Evolutionary conservation across 441 rosid genomes (phyloP), one percentile per base, ranked within the genome.

Genomic region (Eugenia klotzschiana): DNA sequence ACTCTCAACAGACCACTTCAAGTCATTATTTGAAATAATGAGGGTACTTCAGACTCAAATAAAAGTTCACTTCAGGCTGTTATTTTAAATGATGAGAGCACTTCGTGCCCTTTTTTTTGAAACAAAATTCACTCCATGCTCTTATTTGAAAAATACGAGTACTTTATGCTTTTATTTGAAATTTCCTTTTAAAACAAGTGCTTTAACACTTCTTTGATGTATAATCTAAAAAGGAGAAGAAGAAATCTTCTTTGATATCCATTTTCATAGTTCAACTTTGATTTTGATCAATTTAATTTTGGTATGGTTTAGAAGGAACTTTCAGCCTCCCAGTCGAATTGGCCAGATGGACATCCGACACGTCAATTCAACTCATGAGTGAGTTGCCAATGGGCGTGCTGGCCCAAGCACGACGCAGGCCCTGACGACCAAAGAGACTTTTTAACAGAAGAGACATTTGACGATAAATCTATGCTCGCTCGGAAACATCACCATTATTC

Each of bases 341-440:
- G 9, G 22, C 22, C 0, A 11, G 22, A 14, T 7, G 10, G 0
- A 27, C 5, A 12, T 25, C 64, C 33, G 6, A 2, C 33, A 1
- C 49, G 3, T 9, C 49, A 43, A 43, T 9, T 4, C 33, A 57
- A 13, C 33, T 25, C 26, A 15, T 0, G 72, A n/a, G 18, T 58
- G 72, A n/a, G 18, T 58, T 58, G 72, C 16, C 33, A 16, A 27
- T 15, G 22, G 5, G 2, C 72, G 0, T 7, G 40, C 10, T 57
- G 8, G 22, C 40, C 1, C 3, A 0, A 57, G 4, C 64, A 13
- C 8, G 1, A 5, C 6, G 0, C 64, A 3, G 7, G 8, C 1
- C 0, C 26, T 9, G 18, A 41, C 4, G 4, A 26, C 29, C 9
- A 2, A 5, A 26, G 3, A 11, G 10, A 2, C 40, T 27, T 58